These are phyloP conservation scores for Paramecium sexaurelia DNA, from an alignment of 73 alveolate species.

Conservation along the genomic window DNA sequence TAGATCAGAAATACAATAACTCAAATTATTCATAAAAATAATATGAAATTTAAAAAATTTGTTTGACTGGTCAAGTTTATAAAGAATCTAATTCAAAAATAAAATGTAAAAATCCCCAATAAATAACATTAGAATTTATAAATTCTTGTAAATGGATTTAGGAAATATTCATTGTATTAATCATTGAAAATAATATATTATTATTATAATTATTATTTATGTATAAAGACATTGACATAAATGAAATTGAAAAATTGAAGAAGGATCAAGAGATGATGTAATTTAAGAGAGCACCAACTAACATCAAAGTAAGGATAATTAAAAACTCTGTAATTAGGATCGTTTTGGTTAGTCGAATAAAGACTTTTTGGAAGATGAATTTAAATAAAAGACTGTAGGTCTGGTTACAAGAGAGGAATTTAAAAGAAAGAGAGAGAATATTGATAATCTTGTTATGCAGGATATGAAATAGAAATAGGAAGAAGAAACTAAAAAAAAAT, in stretches of 20 bases:
- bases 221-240: constrained; percentile 59
- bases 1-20: too few relatives aligned
- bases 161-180: neutral
- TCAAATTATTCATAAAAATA: too few relatives aligned
- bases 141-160: neutral
- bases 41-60: too few relatives aligned
- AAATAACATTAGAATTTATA: neutral
- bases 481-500: neutral
- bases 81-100: too few relatives aligned
- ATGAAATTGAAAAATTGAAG: constrained; percentile 37
- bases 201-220: neutral
- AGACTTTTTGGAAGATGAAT: constrained; percentile 56
- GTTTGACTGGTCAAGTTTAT: too few relatives aligned
- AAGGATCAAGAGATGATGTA: constrained; percentile 39
- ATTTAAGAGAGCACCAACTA: constrained; percentile 45
- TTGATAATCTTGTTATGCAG: constrained; percentile 40
- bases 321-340: constrained; percentile 12
- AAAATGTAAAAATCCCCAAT: neutral
- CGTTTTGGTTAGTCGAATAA: constrained; percentile 57
- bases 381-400: constrained; percentile 51
- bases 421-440: constrained; percentile 51
- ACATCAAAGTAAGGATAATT: constrained; percentile 14
- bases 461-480: constrained; percentile 34
- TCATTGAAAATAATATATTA: neutral
- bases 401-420: constrained; percentile 44